These are phyloP conservation scores for Purpureocillium lavendulum DNA, from an alignment of 2,329 filamentous ascomycete genomes.

Conservation along the genomic window DNA sequence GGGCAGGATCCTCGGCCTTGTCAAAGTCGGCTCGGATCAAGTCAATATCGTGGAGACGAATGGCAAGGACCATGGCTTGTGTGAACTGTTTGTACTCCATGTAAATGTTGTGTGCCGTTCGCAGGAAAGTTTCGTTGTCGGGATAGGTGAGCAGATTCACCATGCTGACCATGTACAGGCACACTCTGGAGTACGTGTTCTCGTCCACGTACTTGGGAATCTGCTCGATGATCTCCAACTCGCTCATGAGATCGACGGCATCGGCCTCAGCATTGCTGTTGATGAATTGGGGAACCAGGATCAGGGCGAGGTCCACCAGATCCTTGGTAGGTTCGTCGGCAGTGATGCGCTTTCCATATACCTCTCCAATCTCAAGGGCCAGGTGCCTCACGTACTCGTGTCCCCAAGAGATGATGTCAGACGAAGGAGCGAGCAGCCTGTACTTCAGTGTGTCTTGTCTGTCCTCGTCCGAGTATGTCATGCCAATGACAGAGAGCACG, in stretches of 20 bases:
- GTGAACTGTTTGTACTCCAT: slow-evolving; percentile 86
- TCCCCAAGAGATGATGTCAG: slow-evolving; percentile 94
- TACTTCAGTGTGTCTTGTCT: slow-evolving; percentile 95
- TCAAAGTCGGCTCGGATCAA: slow-evolving; percentile 78
- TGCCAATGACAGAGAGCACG: slow-evolving; percentile 92
- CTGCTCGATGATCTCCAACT: slow-evolving; percentile 93
- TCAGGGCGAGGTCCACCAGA: slow-evolving; percentile 72
- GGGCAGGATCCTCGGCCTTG: slow-evolving; percentile 67
- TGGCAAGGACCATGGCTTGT: slow-evolving; percentile 89
- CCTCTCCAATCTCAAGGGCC: slow-evolving; percentile 89
- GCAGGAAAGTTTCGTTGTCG: slow-evolving; percentile 92
- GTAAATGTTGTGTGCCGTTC: slow-evolving; percentile 89
- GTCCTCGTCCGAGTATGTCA: slow-evolving; percentile 98
- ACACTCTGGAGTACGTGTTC: slow-evolving; percentile 87
- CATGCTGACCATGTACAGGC: slow-evolving; percentile 98
- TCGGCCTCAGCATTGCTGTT: slow-evolving; percentile 98
- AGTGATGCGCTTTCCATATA: slow-evolving; percentile 80
- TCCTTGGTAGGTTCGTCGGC: slow-evolving; percentile 80
- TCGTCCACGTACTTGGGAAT: slow-evolving; percentile 86
- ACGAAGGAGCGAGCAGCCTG: slow-evolving; percentile 77
- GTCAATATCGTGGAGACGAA: slow-evolving; percentile 79
- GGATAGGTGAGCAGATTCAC: slow-evolving; percentile 95
- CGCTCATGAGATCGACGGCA: slow-evolving; percentile 92
- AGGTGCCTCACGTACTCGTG: slow-evolving; percentile 97
- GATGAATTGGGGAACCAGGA: slow-evolving; percentile 87